Evolutionary conservation across 1,139 yeast genomes (phyloP).

Genomic region (Yamadazyma friedrichii): DNA sequence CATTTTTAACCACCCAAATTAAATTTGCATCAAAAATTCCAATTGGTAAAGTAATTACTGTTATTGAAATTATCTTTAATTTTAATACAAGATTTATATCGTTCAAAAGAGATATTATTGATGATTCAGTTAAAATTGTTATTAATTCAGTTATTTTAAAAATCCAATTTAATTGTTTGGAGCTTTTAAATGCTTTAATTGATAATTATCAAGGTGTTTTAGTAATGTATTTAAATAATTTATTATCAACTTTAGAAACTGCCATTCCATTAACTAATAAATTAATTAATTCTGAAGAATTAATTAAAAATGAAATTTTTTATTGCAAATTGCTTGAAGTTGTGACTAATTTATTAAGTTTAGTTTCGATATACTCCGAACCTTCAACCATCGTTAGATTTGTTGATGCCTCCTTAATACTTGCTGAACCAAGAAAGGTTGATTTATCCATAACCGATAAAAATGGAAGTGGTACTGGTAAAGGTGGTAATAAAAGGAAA

Average conservation of each 20-base stretch:
- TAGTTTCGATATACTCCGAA: constrained; percentile 36
- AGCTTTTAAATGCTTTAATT: constrained; percentile 39
- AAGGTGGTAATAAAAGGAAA: constrained; percentile 22
- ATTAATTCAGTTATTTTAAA: constrained; percentile 41
- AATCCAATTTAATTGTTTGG: constrained; percentile 45
- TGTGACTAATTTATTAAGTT: constrained; percentile 26
- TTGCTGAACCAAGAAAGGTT: constrained; percentile 40
- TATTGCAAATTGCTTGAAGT: constrained; percentile 28
- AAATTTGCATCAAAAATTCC: constrained; percentile 54
- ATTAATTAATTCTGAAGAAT: constrained; percentile 30
- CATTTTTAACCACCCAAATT: constrained; percentile 46
- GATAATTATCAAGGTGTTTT: constrained; percentile 42
- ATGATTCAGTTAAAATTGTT: constrained; percentile 41
- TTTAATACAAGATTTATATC: constrained; percentile 54
- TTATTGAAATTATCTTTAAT: constrained; percentile 52
- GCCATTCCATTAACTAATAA: constrained; percentile 50
- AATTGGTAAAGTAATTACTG: constrained; percentile 48
- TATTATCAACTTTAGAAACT: constrained; percentile 54
- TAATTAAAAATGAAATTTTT: constrained; percentile 30
- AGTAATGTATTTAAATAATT: constrained; percentile 46
- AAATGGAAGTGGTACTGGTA: constrained; percentile 12
- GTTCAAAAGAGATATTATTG: constrained; percentile 57
- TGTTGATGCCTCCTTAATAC: constrained; percentile 44
- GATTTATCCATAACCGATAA: constrained; percentile 1
- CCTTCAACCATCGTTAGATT: constrained; percentile 40